Evolutionary conservation across 352 stramenopile genomes (phyloP).

Genomic region (Saprolegnia parasitica): DNA sequence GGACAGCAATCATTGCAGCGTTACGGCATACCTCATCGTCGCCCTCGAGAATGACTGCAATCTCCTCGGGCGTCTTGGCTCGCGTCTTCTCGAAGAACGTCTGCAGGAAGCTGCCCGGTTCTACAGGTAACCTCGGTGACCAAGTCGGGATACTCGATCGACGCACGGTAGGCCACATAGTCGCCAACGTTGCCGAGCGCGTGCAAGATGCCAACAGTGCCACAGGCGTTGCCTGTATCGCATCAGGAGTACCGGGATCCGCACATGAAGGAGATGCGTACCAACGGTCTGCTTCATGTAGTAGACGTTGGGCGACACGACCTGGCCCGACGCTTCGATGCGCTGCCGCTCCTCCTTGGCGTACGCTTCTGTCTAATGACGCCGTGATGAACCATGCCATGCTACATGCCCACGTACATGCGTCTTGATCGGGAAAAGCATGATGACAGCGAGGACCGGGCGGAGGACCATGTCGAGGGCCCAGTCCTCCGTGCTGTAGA

Average conservation of each 20-base stretch:
- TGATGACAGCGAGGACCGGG: slow-evolving; percentile 90
- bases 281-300: slow-evolving; percentile 95
- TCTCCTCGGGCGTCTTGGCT: slow-evolving; percentile 67
- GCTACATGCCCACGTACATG: slow-evolving; percentile 42
- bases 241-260: slow-evolving; percentile 20
- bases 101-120: slow-evolving; percentile 58
- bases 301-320: slow-evolving; percentile 73
- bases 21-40: slow-evolving; percentile 68
- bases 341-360: slow-evolving; percentile 60
- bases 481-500: slow-evolving; percentile 96
- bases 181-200: slow-evolving; percentile 88
- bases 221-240: slow-evolving; percentile 89
- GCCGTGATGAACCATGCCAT: slow-evolving; percentile 21
- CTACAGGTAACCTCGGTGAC: slow-evolving; percentile 31
- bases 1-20: neutral
- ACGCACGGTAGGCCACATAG: slow-evolving; percentile 56
- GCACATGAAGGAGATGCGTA: slow-evolving; percentile 28
- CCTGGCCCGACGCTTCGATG: slow-evolving; percentile 69
- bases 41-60: slow-evolving; percentile 84
- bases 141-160: neutral
- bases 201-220: slow-evolving; percentile 94
- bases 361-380: slow-evolving; percentile 60
- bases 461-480: slow-evolving; percentile 94
- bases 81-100: slow-evolving; percentile 84
- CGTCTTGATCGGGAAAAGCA: slow-evolving; percentile 94